Percentiles rank a stretch among this genome's conserved stretches.
Conservation (phyloP, 163 green algal species). For the Chloroidium sp. region DNA sequence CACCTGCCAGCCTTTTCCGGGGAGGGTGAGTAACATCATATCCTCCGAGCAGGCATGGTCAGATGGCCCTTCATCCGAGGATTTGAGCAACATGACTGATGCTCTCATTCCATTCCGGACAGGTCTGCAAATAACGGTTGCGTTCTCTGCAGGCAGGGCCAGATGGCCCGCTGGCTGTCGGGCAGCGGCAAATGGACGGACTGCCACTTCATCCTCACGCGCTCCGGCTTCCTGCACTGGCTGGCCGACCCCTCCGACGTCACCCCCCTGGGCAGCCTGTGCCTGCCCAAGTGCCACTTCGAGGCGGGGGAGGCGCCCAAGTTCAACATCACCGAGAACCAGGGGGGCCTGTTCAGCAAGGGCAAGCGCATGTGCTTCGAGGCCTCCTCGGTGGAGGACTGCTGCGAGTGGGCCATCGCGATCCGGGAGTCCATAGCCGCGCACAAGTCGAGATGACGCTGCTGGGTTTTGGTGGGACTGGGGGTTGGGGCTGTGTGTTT, state of each 20-base stretch:
- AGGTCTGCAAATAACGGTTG: too few species aligned
- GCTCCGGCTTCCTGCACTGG: slow-evolving; percentile 72
- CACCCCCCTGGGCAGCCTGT: slow-evolving; percentile 31
- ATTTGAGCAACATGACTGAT: too few species aligned
- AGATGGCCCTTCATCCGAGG: too few species aligned
- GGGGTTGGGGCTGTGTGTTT: too few species aligned
- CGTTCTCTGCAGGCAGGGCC: slow-evolving; percentile 36
- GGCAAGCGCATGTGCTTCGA: slow-evolving; percentile 3
- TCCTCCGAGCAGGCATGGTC: too few species aligned
- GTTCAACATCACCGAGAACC: slow-evolving; percentile 52
- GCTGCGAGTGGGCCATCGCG: slow-evolving; percentile 69
- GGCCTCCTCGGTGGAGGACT: slow-evolving; percentile 49
- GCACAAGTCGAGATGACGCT: neutral
- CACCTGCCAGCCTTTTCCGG: too few species aligned
- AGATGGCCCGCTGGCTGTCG: slow-evolving; percentile 48
- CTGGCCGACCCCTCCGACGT: slow-evolving; percentile 30
- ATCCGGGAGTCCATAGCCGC: slow-evolving; percentile 57
- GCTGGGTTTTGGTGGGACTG: too few species aligned
- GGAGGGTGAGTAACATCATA: too few species aligned
- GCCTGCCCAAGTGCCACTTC: slow-evolving; percentile 38
- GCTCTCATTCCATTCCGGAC: too few species aligned
- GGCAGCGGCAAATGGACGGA: slow-evolving; percentile 31
- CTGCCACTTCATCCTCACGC: slow-evolving; percentile 64
- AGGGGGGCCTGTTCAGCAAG: slow-evolving; percentile 1
- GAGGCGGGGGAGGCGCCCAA: slow-evolving; percentile 43